These are phyloP conservation scores for Pythium diclinum DNA, from an alignment of 352 stramenopile species.

Conservation along the genomic window DNA sequence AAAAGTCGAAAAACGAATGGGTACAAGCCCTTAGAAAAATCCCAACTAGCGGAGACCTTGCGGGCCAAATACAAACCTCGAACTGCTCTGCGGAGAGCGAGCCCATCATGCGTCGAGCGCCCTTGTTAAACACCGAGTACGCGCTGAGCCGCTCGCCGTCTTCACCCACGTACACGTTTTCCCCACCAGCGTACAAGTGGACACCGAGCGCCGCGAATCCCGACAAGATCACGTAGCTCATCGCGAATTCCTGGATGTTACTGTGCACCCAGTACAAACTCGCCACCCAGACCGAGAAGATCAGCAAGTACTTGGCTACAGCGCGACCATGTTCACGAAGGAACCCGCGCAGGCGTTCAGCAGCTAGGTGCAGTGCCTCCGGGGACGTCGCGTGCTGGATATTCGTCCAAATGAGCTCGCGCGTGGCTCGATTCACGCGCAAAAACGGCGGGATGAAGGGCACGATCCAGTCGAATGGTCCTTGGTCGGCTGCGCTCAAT, in stretches of 20 bases:
- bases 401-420: slow-evolving; percentile 38
- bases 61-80: slow-evolving; percentile 41
- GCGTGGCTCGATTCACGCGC: slow-evolving; percentile 73
- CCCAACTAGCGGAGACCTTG: neutral
- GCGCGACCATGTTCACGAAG: slow-evolving; percentile 24
- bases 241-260: slow-evolving; percentile 50
- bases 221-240: slow-evolving; percentile 61
- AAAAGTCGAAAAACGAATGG: slow-evolving; percentile 1
- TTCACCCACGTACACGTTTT: slow-evolving; percentile 3
- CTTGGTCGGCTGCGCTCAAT: slow-evolving; percentile 26
- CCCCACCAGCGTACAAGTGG: slow-evolving; percentile 34
- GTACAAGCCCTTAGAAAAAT: neutral
- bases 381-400: slow-evolving; percentile 35
- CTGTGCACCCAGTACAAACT: slow-evolving; percentile 47
- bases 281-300: slow-evolving; percentile 37
- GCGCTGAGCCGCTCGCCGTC: slow-evolving; percentile 48
- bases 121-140: slow-evolving; percentile 83
- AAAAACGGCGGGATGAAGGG: slow-evolving; percentile 82
- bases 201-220: slow-evolving; percentile 40
- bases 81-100: slow-evolving; percentile 83
- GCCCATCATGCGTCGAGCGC: slow-evolving; percentile 64
- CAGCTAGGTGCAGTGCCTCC: slow-evolving; percentile 26
- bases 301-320: slow-evolving; percentile 24
- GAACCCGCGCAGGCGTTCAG: neutral
- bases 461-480: slow-evolving; percentile 64